Base-by-base conservation (phyloP, 129 eudicot genomes). In the Artemisia tridentata region DNA sequence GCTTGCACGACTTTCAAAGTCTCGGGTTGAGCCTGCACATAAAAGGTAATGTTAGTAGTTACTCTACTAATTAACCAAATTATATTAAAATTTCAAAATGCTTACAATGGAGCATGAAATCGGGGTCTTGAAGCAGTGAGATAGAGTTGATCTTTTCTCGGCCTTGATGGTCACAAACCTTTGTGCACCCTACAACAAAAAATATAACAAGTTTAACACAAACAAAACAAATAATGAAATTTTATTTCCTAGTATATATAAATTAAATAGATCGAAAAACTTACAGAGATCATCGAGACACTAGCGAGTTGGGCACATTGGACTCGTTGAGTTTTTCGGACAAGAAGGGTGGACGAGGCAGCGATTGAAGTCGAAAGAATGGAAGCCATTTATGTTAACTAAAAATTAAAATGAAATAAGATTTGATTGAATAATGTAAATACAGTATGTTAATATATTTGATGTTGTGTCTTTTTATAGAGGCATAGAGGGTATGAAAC, bases 1-100 rank as follows among this genome's bases (percentile, higher is more conserved):
- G 75, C 75, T 69, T 81, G 88, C 1, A 86, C 86, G 64, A 83
- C 73, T 63, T 78, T 77, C 68, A 86, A 79, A 18, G 92, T 86
- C 60, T 83, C 88, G 3, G 82, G 79, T 60, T 81, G 76, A 67
- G 84, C 92, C 88, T 79, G 81, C 19, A 7, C 21, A 11, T 56
- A 7, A 7, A 19, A 62, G 11, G 14, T 11, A 12, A 23, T 3
- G 49, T 41, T 18, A 51, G 50, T 43, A n/a, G 72, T 65, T 57
- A 46, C 45, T 48, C 12, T 51, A 3, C 17, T 8, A n/a, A n/a
- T n/a, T n/a, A n/a, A n/a, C n/a, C n/a, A n/a, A n/a, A n/a, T n/a
- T n/a, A n/a, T n/a, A n/a, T n/a, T n/a, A n/a, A n/a, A n/a, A n/a
- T n/a, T n/a, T n/a, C n/a, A n/a, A n/a, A n/a, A n/a, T n/a, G n/a